Base-by-base conservation (phyloP, 768 basidiomycete species). In the Auriculariales sp. region DNA sequence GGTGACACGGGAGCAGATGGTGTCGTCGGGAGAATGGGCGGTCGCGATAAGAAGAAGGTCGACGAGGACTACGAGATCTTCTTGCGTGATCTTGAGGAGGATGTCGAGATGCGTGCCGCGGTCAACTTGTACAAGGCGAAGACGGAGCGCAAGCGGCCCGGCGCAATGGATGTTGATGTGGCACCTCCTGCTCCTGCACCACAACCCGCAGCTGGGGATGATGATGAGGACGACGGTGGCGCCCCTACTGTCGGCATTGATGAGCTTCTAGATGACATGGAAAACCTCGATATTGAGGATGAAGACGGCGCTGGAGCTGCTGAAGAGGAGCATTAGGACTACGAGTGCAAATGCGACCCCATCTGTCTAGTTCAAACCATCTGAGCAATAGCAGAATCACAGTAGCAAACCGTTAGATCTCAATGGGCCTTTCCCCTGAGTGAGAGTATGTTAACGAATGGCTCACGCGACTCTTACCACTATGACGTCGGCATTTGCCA, bases 31-130 rank as follows among this genome's bases (percentile, higher is more conserved):
- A 70, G 90, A 44, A 73, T 84, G 74, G 92, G 92, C 10, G 92
- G 91, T 30, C 71, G 90, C 44, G 92, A 94, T 66, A 77, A 81
- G 65, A 81, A 75, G 69, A 91, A 92, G 71, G 88, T 98, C 51
- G 92, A 97, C 57, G 81, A 89, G 62, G 94, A 99, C 61, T 99
- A 98, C 65, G 95, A 98, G 69, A 55, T 88, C 47, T 99, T 99
- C 78, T 68, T 98, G 65, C 76, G 85, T 42, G 92, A 95, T 54
- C 66, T 97, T 46, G 92, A 95, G 65, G 94, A 98, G 63, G 93
- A 97, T 66, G 81, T 82, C 19, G 93, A 97, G 70, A 68, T 98
- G 70, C 77, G 94, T 32, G 72, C 74, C 4, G 78, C 78, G 7
- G 81, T 98, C 57, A 93, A 95, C 64, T 59, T 97, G 49, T 98